Percentiles rank a stretch among this genome's conserved stretches.
Evolutionary conservation across 2,329 filamentous ascomycete species (phyloP).

Genomic region (Corinectria fuckeliana): DNA sequence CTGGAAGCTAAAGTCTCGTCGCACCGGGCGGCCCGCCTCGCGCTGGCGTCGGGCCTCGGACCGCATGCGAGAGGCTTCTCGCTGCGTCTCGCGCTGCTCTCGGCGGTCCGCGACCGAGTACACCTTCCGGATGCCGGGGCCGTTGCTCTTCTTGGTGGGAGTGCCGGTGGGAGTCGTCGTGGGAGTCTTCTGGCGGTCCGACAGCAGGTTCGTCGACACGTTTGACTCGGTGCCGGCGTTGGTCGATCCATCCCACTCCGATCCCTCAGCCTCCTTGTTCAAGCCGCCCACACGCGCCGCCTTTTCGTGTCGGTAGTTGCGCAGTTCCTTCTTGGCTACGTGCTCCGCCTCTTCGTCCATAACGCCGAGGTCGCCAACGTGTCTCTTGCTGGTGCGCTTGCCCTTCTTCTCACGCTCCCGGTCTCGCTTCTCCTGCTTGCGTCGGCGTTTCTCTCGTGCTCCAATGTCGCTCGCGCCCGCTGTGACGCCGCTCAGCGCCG

Average conservation of each 20-base stretch:
- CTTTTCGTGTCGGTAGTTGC: slow-evolving; percentile 85
- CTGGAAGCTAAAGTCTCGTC: slow-evolving; percentile 63
- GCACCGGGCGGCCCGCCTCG: slow-evolving; percentile 55
- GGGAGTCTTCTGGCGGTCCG: slow-evolving; percentile 62
- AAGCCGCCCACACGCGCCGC: slow-evolving; percentile 86
- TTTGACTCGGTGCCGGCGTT: slow-evolving; percentile 68
- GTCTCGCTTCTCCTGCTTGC: slow-evolving; percentile 57
- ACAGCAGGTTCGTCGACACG: slow-evolving; percentile 67
- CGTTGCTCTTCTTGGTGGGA: slow-evolving; percentile 30
- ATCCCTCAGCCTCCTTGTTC: slow-evolving; percentile 82
- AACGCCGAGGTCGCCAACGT: slow-evolving; percentile 64
- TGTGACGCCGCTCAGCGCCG: slow-evolving; percentile 61
- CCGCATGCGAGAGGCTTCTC: slow-evolving; percentile 61
- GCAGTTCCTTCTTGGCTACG: slow-evolving; percentile 71
- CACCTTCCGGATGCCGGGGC: slow-evolving; percentile 64
- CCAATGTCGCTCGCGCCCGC: slow-evolving; percentile 62
- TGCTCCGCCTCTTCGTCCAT: slow-evolving; percentile 71
- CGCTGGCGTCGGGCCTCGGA: slow-evolving; percentile 63
- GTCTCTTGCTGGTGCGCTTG: slow-evolving; percentile 51
- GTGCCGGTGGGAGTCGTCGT: slow-evolving; percentile 60
- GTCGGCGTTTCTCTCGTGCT: slow-evolving; percentile 62
- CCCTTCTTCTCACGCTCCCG: slow-evolving; percentile 49
- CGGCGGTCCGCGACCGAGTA: slow-evolving; percentile 66
- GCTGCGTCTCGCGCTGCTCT: slow-evolving; percentile 58
- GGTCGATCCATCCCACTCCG: slow-evolving; percentile 76